Evolutionary conservation across 768 basidiomycete genomes (phyloP).

Genomic region (Trametes maxima): DNA sequence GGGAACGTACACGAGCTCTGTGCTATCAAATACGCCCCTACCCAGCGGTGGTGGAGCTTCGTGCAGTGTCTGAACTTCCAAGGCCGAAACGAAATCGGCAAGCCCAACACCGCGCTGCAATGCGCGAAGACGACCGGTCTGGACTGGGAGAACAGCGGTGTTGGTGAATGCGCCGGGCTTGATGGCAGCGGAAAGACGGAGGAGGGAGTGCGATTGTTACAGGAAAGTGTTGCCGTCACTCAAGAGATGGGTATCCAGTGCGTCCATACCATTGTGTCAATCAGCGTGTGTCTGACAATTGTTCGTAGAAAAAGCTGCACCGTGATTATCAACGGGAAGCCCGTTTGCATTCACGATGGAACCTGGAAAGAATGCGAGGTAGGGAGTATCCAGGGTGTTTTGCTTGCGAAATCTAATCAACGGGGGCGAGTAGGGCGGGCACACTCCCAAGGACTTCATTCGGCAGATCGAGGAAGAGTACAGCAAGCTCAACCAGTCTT

Average conservation of each 20-base stretch:
- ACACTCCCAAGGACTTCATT: constrained; percentile 73
- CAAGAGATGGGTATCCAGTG: constrained; percentile 59
- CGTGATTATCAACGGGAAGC: constrained; percentile 67
- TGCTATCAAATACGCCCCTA: constrained; percentile 58
- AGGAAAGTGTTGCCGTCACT: constrained; percentile 54
- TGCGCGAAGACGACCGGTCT: constrained; percentile 68
- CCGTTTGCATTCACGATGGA: constrained; percentile 76
- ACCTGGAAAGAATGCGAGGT: constrained; percentile 83
- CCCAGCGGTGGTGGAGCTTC: constrained; percentile 78
- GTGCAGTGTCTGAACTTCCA: constrained; percentile 79
- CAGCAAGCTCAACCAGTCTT: constrained; percentile 53
- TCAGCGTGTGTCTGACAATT: neutral
- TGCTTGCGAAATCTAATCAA: neutral
- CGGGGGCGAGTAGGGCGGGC: constrained; percentile 58
- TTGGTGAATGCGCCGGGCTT: constrained; percentile 59
- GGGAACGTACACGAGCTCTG: constrained; percentile 92
- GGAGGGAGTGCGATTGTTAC: constrained; percentile 68
- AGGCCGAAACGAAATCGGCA: constrained; percentile 65
- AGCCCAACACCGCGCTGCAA: constrained; percentile 57
- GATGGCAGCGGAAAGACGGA: constrained; percentile 62
- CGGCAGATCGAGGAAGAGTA: constrained; percentile 77
- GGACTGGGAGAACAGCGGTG: constrained; percentile 65
- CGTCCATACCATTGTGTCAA: constrained; percentile 22
- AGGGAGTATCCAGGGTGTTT: constrained; percentile 25
- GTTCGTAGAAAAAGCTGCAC: constrained; percentile 80